Conservation (phyloP, 139 green algal species). For the Chlorokybus atmophyticus region DNA sequence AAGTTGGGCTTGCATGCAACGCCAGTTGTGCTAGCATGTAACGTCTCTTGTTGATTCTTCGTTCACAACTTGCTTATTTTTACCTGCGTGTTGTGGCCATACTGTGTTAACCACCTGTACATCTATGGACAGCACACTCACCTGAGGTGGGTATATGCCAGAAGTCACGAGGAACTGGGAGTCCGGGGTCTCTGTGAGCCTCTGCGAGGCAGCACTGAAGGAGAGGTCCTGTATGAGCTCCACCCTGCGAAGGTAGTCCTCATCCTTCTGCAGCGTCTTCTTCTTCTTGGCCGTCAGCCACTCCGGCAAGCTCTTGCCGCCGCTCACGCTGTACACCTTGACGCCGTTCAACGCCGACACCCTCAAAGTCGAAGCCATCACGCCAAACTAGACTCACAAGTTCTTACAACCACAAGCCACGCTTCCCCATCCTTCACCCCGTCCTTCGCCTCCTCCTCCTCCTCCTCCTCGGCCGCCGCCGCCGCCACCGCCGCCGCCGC, state of each 20-base stretch:
- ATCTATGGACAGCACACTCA: too few species aligned
- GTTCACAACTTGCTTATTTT: too few species aligned
- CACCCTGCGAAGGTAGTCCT: conserved; percentile 44
- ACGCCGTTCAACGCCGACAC: conserved; percentile 78
- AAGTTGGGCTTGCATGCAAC: too few species aligned
- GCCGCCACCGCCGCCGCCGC: too few species aligned
- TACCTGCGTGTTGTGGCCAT: too few species aligned
- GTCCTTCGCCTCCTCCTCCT: too few species aligned
- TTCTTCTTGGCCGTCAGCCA: conserved; percentile 85
- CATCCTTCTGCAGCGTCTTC: conserved; percentile 58
- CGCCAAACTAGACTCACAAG: not conserved
- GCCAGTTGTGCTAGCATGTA: too few species aligned
- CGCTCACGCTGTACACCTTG: conserved; percentile 87
- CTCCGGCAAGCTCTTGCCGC: conserved; percentile 62
- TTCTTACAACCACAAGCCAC: too few species aligned
- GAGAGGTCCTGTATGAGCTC: conserved; percentile 66
- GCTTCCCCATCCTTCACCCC: too few species aligned
- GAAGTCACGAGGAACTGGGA: conserved; percentile 73
- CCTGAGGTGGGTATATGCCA: conserved; percentile 30
- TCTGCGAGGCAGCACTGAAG: conserved; percentile 68
- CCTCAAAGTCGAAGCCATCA: conserved; percentile 32
- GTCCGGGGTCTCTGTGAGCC: conserved; percentile 73
- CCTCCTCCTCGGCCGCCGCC: too few species aligned
- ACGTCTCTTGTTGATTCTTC: too few species aligned
- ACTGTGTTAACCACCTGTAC: too few species aligned